Evolutionary conservation across 495 filamentous ascomycete species (phyloP), one percentile per base, ranked within the genome.

Genomic region (Umbilicaria muhlenbergii): DNA sequence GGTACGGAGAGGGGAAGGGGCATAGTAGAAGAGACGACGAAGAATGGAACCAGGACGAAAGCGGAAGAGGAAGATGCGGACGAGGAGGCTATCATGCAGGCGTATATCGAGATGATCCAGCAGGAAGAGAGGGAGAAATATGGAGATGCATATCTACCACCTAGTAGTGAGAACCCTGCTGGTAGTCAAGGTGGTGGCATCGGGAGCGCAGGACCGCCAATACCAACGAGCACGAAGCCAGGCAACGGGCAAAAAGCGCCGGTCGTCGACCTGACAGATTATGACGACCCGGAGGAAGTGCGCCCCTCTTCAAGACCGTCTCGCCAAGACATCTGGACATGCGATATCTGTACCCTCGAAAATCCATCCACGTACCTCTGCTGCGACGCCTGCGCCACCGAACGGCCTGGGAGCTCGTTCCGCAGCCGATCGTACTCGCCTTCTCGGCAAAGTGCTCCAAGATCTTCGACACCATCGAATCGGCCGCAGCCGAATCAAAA

Each of bases 41-140:
- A 65, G 37, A 81, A 80, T 51, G 84, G 86, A 0, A 86, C 91
- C 66, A 66, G 71, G 34, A 94, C 89, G 0, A 71, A 86, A 55
- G 83, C 84, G 0, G 84, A 92, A 52, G 83, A 91, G 52, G 87
- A 94, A 41, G 80, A 86, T 50, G 89, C 85, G 1, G 89, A 94
- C 48, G 85, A 95, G 37, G 70, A 72, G 15, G 88, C 89, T n/a
- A 94, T 94, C 50, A 70, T 85, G 44, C 75, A 86, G 50, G 89
- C 86, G 0, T 72, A 89, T 19, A 86, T 83, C 62, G 89, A 96
- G 42, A 62, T 96, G 10, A 80, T 92, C 24, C 80, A 88, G 52
- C 73, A 87, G 49, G 81, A 88, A 50, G 89, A 95, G 50, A 73
- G 80, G 42, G 74, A 72, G 55, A 80, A 75, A 54, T 75, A 83